Conservation (phyloP, 768 basidiomycete species). For the Antrodiella citrinella region DNA sequence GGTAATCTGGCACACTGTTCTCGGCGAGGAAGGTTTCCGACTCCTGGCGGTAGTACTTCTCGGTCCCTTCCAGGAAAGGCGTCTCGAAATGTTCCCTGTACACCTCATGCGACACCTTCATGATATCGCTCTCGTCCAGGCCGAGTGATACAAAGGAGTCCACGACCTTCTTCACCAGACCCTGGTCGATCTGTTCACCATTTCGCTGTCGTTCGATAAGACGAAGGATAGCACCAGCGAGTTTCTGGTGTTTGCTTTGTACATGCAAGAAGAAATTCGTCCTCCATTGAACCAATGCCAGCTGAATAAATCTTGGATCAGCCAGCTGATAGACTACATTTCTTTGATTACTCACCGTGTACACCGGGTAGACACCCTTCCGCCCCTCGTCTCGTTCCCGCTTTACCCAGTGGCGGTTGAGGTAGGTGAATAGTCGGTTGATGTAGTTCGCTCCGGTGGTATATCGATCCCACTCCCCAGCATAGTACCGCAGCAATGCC, state of each 20-base stretch:
- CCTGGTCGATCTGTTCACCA: conserved; percentile 89
- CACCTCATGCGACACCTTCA: conserved; percentile 87
- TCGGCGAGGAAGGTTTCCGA: conserved; percentile 84
- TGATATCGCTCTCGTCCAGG: conserved; percentile 84
- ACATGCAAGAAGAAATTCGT: conserved; percentile 81
- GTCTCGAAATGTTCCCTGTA: conserved; percentile 88
- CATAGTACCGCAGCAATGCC: conserved; percentile 84
- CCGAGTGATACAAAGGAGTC: conserved; percentile 95
- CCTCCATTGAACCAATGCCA: conserved; percentile 96
- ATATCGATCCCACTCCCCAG: conserved; percentile 90
- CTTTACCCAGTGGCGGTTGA: conserved; percentile 99
- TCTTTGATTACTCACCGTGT: conserved; percentile 53
- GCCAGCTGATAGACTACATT: too few species aligned
- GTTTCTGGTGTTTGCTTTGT: conserved; percentile 74
- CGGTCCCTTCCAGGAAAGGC: conserved; percentile 84
- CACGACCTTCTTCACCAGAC: conserved; percentile 88
- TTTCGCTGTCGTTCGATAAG: conserved; percentile 92
- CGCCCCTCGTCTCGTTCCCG: conserved; percentile 95
- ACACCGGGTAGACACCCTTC: conserved; percentile 90
- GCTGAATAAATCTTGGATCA: conserved; percentile 34
- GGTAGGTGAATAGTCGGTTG: conserved; percentile 94
- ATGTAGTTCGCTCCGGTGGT: conserved; percentile 97
- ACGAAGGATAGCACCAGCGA: conserved; percentile 80
- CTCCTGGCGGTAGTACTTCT: conserved; percentile 87
- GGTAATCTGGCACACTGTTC: conserved; percentile 88